phyloP scores from a whole-genome alignment of 257 asterid species.

The Petrea volubilis region DNA sequence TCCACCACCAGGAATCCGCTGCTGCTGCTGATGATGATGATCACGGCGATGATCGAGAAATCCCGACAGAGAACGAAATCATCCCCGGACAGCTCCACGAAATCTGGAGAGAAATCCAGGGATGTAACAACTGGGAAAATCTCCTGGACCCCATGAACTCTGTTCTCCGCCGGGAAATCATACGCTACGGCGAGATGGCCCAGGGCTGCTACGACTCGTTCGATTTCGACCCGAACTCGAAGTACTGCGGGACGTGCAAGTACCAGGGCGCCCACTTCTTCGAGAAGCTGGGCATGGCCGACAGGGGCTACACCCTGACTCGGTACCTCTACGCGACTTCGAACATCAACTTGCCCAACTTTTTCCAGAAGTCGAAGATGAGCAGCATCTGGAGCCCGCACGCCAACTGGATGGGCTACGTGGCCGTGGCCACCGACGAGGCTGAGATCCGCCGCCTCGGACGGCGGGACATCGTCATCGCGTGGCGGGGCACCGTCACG shows the following conservation, averaged over 20 bases:
- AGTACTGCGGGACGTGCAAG: slow-evolving; percentile 81
- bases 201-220: slow-evolving; percentile 83
- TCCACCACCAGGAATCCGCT: neutral
- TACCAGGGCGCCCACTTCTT: slow-evolving; percentile 54
- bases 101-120: slow-evolving; percentile 68
- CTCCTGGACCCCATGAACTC: slow-evolving; percentile 68
- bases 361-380: slow-evolving; percentile 54
- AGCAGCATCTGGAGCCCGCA: slow-evolving; percentile 72
- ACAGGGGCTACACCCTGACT: slow-evolving; percentile 57
- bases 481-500: slow-evolving; percentile 86
- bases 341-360: slow-evolving; percentile 69
- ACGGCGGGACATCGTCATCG: slow-evolving; percentile 65
- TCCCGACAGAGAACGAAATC: neutral
- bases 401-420: slow-evolving; percentile 89
- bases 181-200: slow-evolving; percentile 74
- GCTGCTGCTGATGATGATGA: too few relatives aligned
- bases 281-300: slow-evolving; percentile 51
- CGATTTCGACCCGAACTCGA: slow-evolving; percentile 80
- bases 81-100: slow-evolving; percentile 33
- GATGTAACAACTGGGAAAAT: slow-evolving; percentile 51
- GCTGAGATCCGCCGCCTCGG: slow-evolving; percentile 60
- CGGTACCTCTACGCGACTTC: slow-evolving; percentile 71
- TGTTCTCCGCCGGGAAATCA: slow-evolving; percentile 59
- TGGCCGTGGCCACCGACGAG: slow-evolving; percentile 62
- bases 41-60: too few relatives aligned